phyloP scores from a whole-genome alignment of 495 filamentous ascomycete species.

The Lasiosphaeriaceae sp. region DNA sequence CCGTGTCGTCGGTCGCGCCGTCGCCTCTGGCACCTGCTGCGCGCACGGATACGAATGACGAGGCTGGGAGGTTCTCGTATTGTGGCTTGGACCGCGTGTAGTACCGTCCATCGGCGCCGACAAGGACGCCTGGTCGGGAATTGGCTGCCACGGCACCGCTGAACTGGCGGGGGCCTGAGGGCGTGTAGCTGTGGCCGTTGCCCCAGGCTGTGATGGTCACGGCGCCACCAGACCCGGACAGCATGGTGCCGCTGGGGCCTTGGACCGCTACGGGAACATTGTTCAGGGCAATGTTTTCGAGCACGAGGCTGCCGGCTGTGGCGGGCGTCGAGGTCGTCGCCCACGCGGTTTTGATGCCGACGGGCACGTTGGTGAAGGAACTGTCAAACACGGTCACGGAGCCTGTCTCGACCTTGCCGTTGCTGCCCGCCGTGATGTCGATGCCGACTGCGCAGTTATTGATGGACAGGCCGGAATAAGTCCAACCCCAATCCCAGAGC shows the following conservation, averaged over 20 bases:
- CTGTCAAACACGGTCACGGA: slow-evolving; percentile 67
- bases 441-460: slow-evolving; percentile 61
- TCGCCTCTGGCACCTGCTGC: slow-evolving; percentile 68
- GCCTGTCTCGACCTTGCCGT: slow-evolving; percentile 46
- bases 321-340: slow-evolving; percentile 41
- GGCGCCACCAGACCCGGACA: slow-evolving; percentile 54
- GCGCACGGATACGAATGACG: slow-evolving; percentile 58
- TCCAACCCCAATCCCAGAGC: slow-evolving; percentile 55
- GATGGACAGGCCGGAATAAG: slow-evolving; percentile 55
- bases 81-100: slow-evolving; percentile 57
- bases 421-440: slow-evolving; percentile 53
- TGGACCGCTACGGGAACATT: slow-evolving; percentile 60
- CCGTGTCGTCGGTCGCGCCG: slow-evolving; percentile 67
- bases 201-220: slow-evolving; percentile 50
- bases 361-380: slow-evolving; percentile 62
- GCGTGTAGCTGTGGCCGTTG: slow-evolving; percentile 42
- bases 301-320: slow-evolving; percentile 48
- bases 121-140: slow-evolving; percentile 36
- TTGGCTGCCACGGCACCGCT: slow-evolving; percentile 34
- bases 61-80: slow-evolving; percentile 48
- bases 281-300: slow-evolving; percentile 66
- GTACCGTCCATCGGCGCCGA: slow-evolving; percentile 34
- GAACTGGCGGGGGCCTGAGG: slow-evolving; percentile 35
- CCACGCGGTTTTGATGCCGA: slow-evolving; percentile 67
- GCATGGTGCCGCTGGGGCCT: slow-evolving; percentile 46